Percentiles rank a stretch among this genome's conserved stretches.
phyloP scores from a whole-genome alignment of 345 rosid species.

The Moricandia moricandioides region DNA sequence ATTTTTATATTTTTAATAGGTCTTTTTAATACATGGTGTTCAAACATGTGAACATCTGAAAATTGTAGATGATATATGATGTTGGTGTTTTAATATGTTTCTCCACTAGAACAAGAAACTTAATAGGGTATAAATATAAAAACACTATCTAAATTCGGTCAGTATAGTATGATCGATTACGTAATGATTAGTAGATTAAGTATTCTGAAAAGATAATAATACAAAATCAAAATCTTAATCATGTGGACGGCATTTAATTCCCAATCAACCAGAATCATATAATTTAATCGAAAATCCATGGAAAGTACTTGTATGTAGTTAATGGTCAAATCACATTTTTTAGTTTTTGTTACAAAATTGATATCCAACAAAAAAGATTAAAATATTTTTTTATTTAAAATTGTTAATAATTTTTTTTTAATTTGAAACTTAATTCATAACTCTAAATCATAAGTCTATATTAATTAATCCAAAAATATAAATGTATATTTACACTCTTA shows the following conservation, averaged over 20 bases:
- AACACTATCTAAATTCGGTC: conserved; percentile 13
- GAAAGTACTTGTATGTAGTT: background rate
- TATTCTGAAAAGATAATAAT: background rate
- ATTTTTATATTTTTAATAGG: background rate
- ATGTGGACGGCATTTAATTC: background rate
- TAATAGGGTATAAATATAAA: background rate
- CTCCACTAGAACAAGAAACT: background rate
- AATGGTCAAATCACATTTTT: too few species aligned
- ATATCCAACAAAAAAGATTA: too few species aligned
- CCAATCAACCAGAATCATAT: background rate
- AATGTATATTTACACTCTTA: too few species aligned
- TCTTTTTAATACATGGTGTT: background rate
- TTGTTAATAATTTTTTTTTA: too few species aligned
- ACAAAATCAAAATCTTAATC: background rate
- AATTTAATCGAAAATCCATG: too few species aligned
- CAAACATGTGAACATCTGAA: background rate
- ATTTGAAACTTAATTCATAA: too few species aligned
- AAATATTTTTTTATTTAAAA: too few species aligned
- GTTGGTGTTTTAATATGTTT: conserved; percentile 10
- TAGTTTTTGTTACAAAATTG: too few species aligned
- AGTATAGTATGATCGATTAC: background rate
- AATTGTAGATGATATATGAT: background rate
- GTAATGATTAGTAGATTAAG: background rate
- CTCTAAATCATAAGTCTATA: too few species aligned
- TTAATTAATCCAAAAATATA: too few species aligned